phyloP scores from a whole-genome alignment of 345 rosid species.

The Triadica sebifera region DNA sequence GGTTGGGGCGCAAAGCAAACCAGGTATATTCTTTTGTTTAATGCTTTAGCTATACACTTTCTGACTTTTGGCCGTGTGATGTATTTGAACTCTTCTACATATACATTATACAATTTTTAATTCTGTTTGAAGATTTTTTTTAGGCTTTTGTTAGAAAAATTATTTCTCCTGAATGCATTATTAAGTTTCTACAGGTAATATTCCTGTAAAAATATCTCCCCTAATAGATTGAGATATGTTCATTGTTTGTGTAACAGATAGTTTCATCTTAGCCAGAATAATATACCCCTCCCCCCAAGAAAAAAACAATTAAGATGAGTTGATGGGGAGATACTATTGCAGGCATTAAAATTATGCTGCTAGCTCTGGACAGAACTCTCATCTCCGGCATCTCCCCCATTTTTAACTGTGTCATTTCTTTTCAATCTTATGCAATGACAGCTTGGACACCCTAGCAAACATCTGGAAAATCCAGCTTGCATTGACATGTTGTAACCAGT shows the following conservation, averaged over 20 bases:
- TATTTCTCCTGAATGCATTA: not conserved
- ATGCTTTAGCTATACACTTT: not conserved
- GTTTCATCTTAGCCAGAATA: not conserved
- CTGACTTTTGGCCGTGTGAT: not conserved
- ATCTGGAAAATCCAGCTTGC: not conserved
- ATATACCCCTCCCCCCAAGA: not conserved
- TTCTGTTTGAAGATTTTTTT: not conserved
- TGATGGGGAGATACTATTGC: not conserved
- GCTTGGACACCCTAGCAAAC: not conserved
- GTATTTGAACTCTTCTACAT: not conserved
- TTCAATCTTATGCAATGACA: not conserved
- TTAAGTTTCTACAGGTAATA: not conserved
- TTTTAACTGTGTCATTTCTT: not conserved
- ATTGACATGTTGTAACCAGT: not conserved
- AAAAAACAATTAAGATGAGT: not conserved
- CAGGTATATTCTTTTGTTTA: constrained; percentile 37
- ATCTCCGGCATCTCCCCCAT: too few species aligned
- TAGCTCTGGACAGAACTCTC: not conserved
- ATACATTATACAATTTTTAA: not conserved
- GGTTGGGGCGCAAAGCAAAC: constrained; percentile 71
- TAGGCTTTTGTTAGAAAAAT: not conserved
- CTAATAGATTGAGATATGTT: not conserved
- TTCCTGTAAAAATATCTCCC: not conserved
- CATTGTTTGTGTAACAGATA: not conserved
- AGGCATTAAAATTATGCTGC: not conserved